phyloP scores from a whole-genome alignment of 441 rosid genomes.

The Cnidoscolus chayamansa region DNA sequence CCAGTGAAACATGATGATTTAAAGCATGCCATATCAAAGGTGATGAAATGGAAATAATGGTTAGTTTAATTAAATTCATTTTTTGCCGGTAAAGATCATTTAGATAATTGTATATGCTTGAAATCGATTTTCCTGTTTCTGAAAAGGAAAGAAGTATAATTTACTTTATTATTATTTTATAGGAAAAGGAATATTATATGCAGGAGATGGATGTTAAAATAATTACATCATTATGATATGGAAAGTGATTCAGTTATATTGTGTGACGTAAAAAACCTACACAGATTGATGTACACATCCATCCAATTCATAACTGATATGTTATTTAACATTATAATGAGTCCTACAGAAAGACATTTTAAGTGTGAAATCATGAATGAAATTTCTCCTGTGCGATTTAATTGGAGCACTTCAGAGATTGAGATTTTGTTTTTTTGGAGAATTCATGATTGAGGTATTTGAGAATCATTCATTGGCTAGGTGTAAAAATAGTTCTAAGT shows the following conservation, averaged over 20 bases:
- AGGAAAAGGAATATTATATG: background rate
- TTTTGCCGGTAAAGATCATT: background rate
- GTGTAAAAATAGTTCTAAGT: no score
- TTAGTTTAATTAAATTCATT: constrained; percentile 6
- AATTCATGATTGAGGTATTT: no score
- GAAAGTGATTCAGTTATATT: background rate
- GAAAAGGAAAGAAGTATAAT: background rate
- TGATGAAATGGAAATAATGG: constrained; percentile 19
- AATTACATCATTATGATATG: background rate
- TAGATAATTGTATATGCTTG: background rate
- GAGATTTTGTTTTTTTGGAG: background rate
- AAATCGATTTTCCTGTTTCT: background rate
- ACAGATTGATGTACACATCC: no score
- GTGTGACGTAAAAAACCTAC: no score
- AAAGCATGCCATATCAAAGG: constrained; percentile 72
- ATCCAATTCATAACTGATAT: no score
- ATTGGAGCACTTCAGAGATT: background rate
- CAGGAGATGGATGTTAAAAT: background rate
- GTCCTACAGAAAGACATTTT: no score
- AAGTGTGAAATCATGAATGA: no score
- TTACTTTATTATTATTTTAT: background rate
- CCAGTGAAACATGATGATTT: constrained; percentile 69
- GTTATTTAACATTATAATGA: no score
- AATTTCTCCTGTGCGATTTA: background rate
- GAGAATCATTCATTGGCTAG: no score